These are phyloP conservation scores for Saksenaea vasiformis DNA, from an alignment of 371 early-diverging fungal species.

Conservation along the genomic window DNA sequence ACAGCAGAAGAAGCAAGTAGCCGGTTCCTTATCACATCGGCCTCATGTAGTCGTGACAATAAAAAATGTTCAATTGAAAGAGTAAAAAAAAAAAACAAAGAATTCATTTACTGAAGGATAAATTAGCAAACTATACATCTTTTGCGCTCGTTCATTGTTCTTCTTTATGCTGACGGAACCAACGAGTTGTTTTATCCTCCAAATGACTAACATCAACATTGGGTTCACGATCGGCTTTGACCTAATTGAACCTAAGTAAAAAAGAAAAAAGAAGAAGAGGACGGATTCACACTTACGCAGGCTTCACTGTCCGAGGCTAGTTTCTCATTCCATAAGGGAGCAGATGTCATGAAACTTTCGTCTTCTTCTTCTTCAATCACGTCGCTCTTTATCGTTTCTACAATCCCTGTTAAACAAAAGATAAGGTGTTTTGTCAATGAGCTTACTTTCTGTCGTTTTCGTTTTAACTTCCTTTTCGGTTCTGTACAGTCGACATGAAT, in stretches of 20 bases:
- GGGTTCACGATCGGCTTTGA: conserved; percentile 24
- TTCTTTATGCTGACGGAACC: conserved; percentile 17
- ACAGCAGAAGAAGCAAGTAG: too few relatives aligned
- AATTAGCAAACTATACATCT: too few relatives aligned
- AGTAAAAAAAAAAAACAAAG: too few relatives aligned
- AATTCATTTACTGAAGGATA: too few relatives aligned
- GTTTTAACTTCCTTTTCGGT: background rate
- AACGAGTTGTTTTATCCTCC: conserved; percentile 5
- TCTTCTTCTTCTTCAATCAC: background rate
- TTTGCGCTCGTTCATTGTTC: background rate
- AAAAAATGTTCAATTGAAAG: too few relatives aligned
- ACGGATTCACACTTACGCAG: conserved; percentile 5
- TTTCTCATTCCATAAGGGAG: conserved; percentile 23
- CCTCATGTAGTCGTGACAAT: too few relatives aligned
- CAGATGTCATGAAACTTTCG: conserved; percentile 18
- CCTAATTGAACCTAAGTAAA: background rate
- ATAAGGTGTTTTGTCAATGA: too few relatives aligned
- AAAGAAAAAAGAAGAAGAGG: background rate
- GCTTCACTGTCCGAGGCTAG: conserved; percentile 21
- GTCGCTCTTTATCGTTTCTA: background rate
- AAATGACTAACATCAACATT: conserved; percentile 12
- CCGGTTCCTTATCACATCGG: too few relatives aligned
- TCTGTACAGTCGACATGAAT: background rate
- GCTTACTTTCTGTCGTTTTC: background rate
- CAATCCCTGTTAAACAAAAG: background rate